These are phyloP conservation scores for Scorias spongiosa DNA, from an alignment of 2,329 filamentous ascomycete genomes.

Conservation along the genomic window DNA sequence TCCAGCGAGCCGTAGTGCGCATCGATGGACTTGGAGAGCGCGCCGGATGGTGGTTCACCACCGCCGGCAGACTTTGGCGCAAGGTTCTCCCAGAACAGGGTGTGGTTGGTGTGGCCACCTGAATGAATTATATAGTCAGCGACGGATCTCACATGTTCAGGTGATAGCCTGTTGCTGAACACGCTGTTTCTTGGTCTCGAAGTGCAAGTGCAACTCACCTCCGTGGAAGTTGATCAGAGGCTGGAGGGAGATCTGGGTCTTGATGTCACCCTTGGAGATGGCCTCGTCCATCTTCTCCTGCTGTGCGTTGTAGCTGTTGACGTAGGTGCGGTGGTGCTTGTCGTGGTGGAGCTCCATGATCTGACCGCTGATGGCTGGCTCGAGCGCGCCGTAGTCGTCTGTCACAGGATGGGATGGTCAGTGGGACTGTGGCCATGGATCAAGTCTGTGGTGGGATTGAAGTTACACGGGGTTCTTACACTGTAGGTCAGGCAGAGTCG, in stretches of 20 bases:
- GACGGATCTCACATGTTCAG: no score
- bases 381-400: slow-evolving; percentile 96
- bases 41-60: slow-evolving; percentile 45
- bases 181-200: neutral
- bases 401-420: neutral
- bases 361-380: slow-evolving; percentile 66
- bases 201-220: slow-evolving; percentile 20
- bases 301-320: slow-evolving; percentile 73
- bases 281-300: slow-evolving; percentile 53
- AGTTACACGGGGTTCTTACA: slow-evolving; percentile 37
- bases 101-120: slow-evolving; percentile 52
- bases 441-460: neutral
- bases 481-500: slow-evolving; percentile 76
- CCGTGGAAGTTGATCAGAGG: slow-evolving; percentile 52
- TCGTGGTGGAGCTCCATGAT: slow-evolving; percentile 96
- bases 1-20: slow-evolving; percentile 43
- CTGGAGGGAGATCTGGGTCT: slow-evolving; percentile 39
- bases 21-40: slow-evolving; percentile 43
- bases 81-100: slow-evolving; percentile 56
- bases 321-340: slow-evolving; percentile 90
- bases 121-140: neutral
- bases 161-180: neutral
- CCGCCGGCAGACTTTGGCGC: slow-evolving; percentile 52
- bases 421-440: neutral
- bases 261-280: slow-evolving; percentile 36